A percentile compares a stretch with the other conserved stretches of the same genome.
phyloP scores from a whole-genome alignment of 148 eudicot genomes.

The Euryodendron excelsum region DNA sequence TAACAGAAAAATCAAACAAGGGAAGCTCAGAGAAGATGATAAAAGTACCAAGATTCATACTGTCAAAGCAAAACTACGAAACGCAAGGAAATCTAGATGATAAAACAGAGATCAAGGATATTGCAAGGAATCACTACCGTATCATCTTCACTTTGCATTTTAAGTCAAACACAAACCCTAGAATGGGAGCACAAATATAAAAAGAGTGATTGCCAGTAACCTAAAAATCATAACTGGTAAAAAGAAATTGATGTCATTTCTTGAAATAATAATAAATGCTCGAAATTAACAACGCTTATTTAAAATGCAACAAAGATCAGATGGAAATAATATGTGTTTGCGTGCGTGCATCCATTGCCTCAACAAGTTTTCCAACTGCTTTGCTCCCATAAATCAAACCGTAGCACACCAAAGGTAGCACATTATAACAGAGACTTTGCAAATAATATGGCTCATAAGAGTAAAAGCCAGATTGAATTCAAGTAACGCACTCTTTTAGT shows the following conservation, averaged over 20 bases:
- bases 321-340: background rate
- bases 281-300: background rate
- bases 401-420: background rate
- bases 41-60: background rate
- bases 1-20: background rate
- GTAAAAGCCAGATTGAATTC: background rate
- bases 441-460: background rate
- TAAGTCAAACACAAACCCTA: background rate
- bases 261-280: background rate
- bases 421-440: background rate
- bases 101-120: background rate
- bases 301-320: background rate
- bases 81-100: background rate
- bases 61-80: background rate
- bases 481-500: background rate
- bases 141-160: background rate
- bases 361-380: background rate
- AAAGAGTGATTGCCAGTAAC: background rate
- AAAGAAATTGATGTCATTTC: background rate
- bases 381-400: background rate
- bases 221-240: background rate
- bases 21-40: background rate
- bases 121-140: background rate
- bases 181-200: slow-evolving; percentile 4
- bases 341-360: background rate